Base-by-base conservation (phyloP, 2,329 filamentous ascomycete species). In the Claviceps monticola region DNA sequence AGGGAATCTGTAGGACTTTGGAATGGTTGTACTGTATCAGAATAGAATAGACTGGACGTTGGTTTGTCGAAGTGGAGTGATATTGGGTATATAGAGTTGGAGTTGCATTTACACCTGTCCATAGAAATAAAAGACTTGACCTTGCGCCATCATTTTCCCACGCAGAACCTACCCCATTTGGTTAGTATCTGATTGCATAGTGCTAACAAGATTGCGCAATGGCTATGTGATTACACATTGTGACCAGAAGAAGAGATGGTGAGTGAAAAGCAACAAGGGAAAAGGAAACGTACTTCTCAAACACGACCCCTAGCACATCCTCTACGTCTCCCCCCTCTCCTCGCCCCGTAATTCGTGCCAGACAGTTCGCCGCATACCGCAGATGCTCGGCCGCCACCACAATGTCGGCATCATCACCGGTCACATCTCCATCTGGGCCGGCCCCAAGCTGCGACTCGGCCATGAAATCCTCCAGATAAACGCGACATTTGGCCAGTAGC, bases 251-350 rank as follows among this genome's bases (percentile, higher is more conserved):
- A 39, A 39, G 38, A 39, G 7, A 39, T 6, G 38, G 16, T 6
- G n/a, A 39, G 38, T 3, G 38, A n/a, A 26, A 29, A 17, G 4
- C 26, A 6, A 45, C 41, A 11, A 51, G 17, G 29, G 14, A 17
- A 52, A 45, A 55, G 49, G 54, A n/a, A 9, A 79, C 80, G 74
- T 71, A 95, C 87, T 95, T 97, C 67, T 97, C 91, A 70, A 98
- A 98, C 4, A 98, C 90, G 21, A 98, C 90, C 0, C 93, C 93
- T 45, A 98, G 70, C 7, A 98, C 88, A 63, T 97, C 93, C 65
- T 98, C 91, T 16, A 97, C 88, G 66, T 97, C 91, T 2, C 89
- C 87, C 42, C 78, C 79, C 60, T 89, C 87, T 1, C 89, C 90
- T 51, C 80, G 80, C 0, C 93, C 93, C 1, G 89, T 97, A 60